Base-by-base conservation (phyloP, 495 filamentous ascomycete species). In the Podospora pseudoanserina region DNA sequence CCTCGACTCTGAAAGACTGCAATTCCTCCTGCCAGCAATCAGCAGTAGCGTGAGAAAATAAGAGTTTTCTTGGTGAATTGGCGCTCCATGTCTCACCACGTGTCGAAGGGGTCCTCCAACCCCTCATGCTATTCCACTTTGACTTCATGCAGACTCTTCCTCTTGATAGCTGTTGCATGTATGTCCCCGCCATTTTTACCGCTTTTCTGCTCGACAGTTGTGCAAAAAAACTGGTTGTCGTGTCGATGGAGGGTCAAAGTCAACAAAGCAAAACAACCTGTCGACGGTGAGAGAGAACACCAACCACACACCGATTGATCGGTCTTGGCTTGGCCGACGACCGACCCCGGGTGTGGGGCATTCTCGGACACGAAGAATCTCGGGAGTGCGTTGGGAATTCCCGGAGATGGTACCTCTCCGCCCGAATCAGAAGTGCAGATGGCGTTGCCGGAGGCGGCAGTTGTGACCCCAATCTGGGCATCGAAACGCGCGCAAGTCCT, bases 371-470 rank as follows among this genome's bases (percentile, higher is more conserved):
- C 39, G 39, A 49, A 7, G 54, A 26, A 58, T 26, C 23, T 58
- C 55, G 55, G 55, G 23, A 20, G 16, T 58, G 55, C 54, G 23
- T 57, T 57, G 54, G 54, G 5, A 18, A 57, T 57, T 57, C 54
- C 54, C 54, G 54, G 54, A 57, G 9, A 58, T 58, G n/a, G 6
- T 11, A 0, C 1, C 55, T 26, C n/a, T 58, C 55, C 0, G n/a
- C 55, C 55, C 55, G 18, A 58, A 58, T 58, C 55, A 58, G 55
- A 58, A 58, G 5, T 58, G 55, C 55, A 20, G 55, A 19, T 58
- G 55, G 23, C 55, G 55, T 26, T 58, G 55, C n/a, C 55, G n/a
- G n/a, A 58, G 39, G 39, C 39, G 39, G 39, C 39, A 49, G 15
- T 11, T 49, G 39, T 49, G 39, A 49, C 13, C 0, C 39, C 39